phyloP scores from a whole-genome alignment of 148 eudicot genomes.

The Silene uniflora region DNA sequence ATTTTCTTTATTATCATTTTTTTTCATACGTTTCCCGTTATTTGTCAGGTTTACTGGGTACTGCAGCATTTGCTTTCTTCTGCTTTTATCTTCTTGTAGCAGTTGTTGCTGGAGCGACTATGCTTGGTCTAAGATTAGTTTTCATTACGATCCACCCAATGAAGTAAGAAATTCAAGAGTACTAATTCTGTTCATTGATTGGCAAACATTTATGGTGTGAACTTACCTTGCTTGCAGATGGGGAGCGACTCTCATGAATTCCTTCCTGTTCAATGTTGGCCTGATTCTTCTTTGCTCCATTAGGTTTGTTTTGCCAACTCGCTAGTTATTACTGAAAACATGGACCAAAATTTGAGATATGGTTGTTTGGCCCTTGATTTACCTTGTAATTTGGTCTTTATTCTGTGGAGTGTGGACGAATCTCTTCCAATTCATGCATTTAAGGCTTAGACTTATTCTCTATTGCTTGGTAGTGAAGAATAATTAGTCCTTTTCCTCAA shows the following conservation, averaged over 20 bases:
- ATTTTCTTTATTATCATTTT: constrained; percentile 11
- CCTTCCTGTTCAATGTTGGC: constrained; percentile 90
- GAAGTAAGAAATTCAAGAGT: constrained; percentile 53
- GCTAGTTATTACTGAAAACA: not conserved
- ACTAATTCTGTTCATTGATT: constrained; percentile 1
- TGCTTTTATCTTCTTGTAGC: constrained; percentile 96
- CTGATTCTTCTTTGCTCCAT: constrained; percentile 98
- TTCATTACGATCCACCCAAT: constrained; percentile 97
- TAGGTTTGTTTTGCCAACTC: constrained; percentile 46
- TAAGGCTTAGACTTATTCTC: not conserved
- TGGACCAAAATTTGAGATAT: not conserved
- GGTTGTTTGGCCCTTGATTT: not conserved
- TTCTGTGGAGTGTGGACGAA: not conserved
- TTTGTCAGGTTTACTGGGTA: constrained; percentile 87
- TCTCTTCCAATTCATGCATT: not conserved
- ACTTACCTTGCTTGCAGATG: constrained; percentile 52
- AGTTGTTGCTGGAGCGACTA: constrained; percentile 91
- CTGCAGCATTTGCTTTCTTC: constrained; percentile 98
- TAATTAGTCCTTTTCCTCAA: not conserved
- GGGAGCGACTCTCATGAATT: constrained; percentile 99
- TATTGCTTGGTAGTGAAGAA: not conserved
- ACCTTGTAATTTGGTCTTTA: not conserved
- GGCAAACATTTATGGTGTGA: not conserved
- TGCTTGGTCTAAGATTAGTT: constrained; percentile 91
- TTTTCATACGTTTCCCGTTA: constrained; percentile 16